Percentiles rank a stretch among this genome's conserved stretches.
Conservation (phyloP, 495 filamentous ascomycete species). For the Neurospora sp. region DNA sequence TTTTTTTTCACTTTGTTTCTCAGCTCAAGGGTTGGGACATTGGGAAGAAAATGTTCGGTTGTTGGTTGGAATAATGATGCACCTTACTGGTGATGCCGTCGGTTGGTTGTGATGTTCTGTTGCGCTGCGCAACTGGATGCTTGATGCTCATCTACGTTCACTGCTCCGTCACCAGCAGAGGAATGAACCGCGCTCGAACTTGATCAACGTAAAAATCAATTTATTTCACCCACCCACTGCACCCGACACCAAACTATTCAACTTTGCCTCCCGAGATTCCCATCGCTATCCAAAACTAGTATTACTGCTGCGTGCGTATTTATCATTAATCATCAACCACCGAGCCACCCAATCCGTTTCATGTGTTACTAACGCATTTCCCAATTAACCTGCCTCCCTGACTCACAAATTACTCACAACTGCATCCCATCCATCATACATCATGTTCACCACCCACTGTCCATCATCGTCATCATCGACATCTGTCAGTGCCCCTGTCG, state of each 20-base stretch:
- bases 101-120: not conserved
- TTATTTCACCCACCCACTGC: not conserved
- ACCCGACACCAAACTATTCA: not conserved
- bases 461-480: not conserved
- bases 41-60: not conserved
- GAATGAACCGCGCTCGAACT: no score
- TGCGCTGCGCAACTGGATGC: not conserved
- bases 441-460: not conserved
- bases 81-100: no score
- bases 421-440: not conserved
- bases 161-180: not conserved
- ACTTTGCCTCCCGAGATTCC: not conserved
- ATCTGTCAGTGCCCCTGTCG: not conserved
- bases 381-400: not conserved
- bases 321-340: not conserved
- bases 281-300: not conserved
- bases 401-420: not conserved
- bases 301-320: not conserved
- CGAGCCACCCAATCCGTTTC: not conserved
- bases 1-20: conserved; percentile 39
- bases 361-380: not conserved
- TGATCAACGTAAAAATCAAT: not conserved
- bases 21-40: not conserved
- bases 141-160: not conserved
- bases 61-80: not conserved